Base-by-base conservation (phyloP, 2,329 filamentous ascomycete genomes). In the Fusarium poae region DNA sequence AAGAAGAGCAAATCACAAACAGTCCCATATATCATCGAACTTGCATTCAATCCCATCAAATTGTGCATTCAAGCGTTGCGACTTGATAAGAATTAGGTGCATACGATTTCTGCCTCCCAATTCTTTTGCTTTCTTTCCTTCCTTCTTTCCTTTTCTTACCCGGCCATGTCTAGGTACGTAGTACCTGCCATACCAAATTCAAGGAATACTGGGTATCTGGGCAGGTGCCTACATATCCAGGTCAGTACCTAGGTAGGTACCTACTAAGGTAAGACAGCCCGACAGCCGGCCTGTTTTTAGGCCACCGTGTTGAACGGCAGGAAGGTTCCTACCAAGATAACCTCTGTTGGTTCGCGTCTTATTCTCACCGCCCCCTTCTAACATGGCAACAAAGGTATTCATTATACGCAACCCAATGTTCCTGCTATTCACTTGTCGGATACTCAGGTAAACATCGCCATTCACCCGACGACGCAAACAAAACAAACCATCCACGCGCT, bases 381-480 rank as follows among this genome's bases (percentile, higher is more conserved):
- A 35, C 39, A 25, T 43, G 46, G 49, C 30, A 67, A 53, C 46
- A 65, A 52, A 23, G 46, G 39, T 8, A 27, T 18, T 42, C 30
- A 54, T 50, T 12, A 25, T 18, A 43, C 27, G 46, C 48, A 18
- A 45, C 48, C 55, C 57, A 62, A 63, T 39, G 59, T 42, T 20
- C 15, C 21, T 23, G 8, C n/a, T 15, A 20, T n/a, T 39, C 7
- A 39, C n/a, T 18, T 34, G 8, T 15, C 20, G 20, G 5, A 2
- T 21, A 39, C 35, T 39, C n/a, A 39, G 35, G 12, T 39, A 52
- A 56, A 70, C 29, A 64, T 46, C 27, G 29, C 32, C 50, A 64
- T 54, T 40, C 62, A 57, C 67, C 67, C 32, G 57, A 70, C 67
- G 60, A 70, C 54, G 46, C 56, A 69, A 53, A 56, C 63, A 70